phyloP scores from a whole-genome alignment of 1,284 basidiomycete species.

The Entoloma clypeatum region DNA sequence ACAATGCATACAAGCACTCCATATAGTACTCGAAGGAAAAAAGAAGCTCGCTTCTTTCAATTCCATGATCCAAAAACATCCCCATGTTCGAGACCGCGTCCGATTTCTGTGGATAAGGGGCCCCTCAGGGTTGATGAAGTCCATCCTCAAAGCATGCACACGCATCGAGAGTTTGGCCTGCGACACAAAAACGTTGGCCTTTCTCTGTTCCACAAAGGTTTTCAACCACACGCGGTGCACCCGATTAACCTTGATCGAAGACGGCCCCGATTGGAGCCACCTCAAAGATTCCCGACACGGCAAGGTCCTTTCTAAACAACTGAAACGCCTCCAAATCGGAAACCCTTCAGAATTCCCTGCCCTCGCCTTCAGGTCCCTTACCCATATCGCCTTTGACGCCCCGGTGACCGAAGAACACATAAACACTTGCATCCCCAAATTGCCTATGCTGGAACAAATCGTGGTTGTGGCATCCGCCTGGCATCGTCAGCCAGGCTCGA shows the following conservation, averaged over 20 bases:
- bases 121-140: constrained; percentile 10
- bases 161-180: constrained; percentile 25
- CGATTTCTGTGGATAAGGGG: constrained; percentile 26
- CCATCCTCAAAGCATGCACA: constrained; percentile 18
- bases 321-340: constrained; percentile 28
- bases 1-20: constrained; percentile 14
- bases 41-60: constrained; percentile 20
- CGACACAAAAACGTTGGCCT: constrained; percentile 18
- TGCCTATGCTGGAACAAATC: too few species aligned
- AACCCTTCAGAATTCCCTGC: constrained; percentile 20
- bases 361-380: constrained; percentile 19
- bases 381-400: constrained; percentile 23
- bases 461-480: too few species aligned
- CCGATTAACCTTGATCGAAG: constrained; percentile 11
- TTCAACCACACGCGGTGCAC: constrained; percentile 12
- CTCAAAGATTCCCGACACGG: constrained; percentile 12
- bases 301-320: constrained; percentile 17
- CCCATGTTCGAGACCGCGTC: constrained; percentile 15
- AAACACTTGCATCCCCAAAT: too few species aligned
- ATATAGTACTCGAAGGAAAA: constrained; percentile 12
- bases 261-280: constrained; percentile 17
- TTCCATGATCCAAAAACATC: constrained; percentile 13
- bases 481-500: too few species aligned
- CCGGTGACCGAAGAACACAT: constrained; percentile 11
- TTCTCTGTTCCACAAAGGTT: constrained; percentile 16